A percentile compares a stretch with the other conserved stretches of the same genome.
These are phyloP conservation scores for Inosperma sp. DNA, from an alignment of 768 basidiomycete genomes.

Conservation along the genomic window DNA sequence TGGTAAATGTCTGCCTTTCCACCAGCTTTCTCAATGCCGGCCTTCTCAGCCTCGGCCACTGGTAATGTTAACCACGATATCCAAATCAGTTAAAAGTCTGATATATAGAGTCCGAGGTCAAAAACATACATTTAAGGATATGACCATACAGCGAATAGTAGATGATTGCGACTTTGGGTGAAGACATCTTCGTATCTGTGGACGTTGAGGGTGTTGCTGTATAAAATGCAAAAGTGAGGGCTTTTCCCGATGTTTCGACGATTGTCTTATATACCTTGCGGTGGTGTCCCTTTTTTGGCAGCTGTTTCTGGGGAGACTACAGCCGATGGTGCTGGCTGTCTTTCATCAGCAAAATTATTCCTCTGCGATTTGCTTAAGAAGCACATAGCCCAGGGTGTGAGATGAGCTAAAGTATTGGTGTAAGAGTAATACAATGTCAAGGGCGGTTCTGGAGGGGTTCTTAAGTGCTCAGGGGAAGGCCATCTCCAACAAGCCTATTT, in stretches of 20 bases:
- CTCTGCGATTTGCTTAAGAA: constrained; percentile 31
- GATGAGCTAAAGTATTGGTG: neutral
- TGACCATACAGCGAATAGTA: constrained; percentile 77
- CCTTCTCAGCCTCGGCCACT: constrained; percentile 60
- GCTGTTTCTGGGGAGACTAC: constrained; percentile 8
- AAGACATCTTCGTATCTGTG: constrained; percentile 30
- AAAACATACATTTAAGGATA: constrained; percentile 54
- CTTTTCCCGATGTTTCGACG: neutral
- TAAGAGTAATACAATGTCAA: too few species aligned
- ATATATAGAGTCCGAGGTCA: neutral
- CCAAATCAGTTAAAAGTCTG: constrained; percentile 9
- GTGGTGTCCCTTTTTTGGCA: constrained; percentile 14
- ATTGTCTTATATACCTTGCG: constrained; percentile 29
- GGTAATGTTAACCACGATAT: too few species aligned
- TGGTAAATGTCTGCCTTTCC: constrained; percentile 51
- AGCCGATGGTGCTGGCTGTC: too few species aligned
- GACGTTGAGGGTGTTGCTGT: constrained; percentile 7
- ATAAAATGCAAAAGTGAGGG: neutral
- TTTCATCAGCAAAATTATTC: constrained; percentile 27
- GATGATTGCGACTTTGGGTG: constrained; percentile 62
- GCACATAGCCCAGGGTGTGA: constrained; percentile 25
- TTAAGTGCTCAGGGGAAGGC: too few species aligned
- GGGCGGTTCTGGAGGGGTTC: too few species aligned
- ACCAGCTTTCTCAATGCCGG: constrained; percentile 44
- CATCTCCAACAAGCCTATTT: too few species aligned